Evolutionary conservation across 139 green algal genomes (phyloP), one percentile per base, ranked within the genome.

Genomic region (Chlamydomonas eustigma): DNA sequence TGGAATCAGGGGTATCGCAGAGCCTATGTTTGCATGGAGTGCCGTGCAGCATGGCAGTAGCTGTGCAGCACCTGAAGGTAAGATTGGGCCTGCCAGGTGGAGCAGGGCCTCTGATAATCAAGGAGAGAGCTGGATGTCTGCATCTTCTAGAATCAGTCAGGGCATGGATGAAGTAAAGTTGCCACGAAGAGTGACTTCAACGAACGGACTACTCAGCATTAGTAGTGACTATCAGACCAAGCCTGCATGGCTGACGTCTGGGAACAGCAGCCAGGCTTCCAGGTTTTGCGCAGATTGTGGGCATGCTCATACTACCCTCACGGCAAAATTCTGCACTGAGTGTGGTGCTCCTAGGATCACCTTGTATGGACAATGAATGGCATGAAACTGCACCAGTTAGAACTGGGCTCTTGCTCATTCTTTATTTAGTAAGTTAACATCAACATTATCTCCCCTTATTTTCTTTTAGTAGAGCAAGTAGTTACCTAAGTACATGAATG

Each of bases 201-300:
- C n/a, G n/a, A n/a, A n/a, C n/a, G n/a, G n/a, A n/a, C n/a, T n/a
- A n/a, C n/a, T n/a, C n/a, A n/a, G n/a, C n/a, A n/a, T n/a, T n/a
- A n/a, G n/a, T n/a, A n/a, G n/a, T n/a, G 44, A 58, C 44, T 18
- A 58, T 18, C 44, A 12, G 18, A 70, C 24, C 63, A 70, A 70
- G 63, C 28, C 63, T 8, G 30, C 30, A 58, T 58, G 44, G 44
- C 44, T 58, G 44, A 58, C n/a, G n/a, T n/a, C n/a, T 12, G 12
- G 44, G 44, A 18, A 28, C 58, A 28, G 25, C 28, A 28, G 25
- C 25, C 58, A n/a, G n/a, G 24, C 58, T 38, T 37, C 68, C 4
- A 4, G 6, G 37, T 75, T 75, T 38, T 75, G 68, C 68, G 35
- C 25, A 18, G 24, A 75, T 5, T 75, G 68, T 63, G 68, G 68